A percentile compares a stretch with the other conserved stretches of the same genome.
Conservation (phyloP, 805 yeast species). For the Torulaspora gathmanii region DNA sequence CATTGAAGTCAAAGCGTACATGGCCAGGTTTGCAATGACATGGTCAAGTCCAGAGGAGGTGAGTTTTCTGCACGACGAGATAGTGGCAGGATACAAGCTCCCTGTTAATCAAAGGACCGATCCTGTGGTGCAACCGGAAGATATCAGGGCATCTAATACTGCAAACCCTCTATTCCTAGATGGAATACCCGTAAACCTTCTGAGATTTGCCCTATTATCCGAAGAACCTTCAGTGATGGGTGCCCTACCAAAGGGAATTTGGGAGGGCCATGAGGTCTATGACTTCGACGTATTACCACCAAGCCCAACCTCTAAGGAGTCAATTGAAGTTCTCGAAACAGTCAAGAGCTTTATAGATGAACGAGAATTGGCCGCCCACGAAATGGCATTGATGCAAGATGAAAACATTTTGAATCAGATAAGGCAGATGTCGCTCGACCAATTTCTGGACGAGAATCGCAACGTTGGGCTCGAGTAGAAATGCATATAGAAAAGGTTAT, state of each 20-base stretch:
- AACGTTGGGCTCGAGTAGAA: conserved; percentile 11
- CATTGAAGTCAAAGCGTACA: conserved; percentile 52
- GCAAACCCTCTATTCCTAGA: conserved; percentile 25
- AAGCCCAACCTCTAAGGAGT: conserved; percentile 32
- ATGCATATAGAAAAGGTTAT: neutral
- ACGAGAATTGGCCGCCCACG: conserved; percentile 26
- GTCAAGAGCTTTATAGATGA: conserved; percentile 36
- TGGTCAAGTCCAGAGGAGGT: conserved; percentile 50
- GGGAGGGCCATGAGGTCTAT: conserved; percentile 56
- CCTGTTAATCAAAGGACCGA: neutral
- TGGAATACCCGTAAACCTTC: conserved; percentile 52
- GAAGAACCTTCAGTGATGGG: conserved; percentile 72
- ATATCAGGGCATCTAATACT: neutral
- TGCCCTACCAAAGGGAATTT: conserved; percentile 54
- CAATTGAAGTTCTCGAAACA: conserved; percentile 36
- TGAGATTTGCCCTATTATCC: conserved; percentile 64
- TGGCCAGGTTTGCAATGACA: conserved; percentile 49
- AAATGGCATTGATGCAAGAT: conserved; percentile 33
- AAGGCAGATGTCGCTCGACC: conserved; percentile 32
- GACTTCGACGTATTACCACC: conserved; percentile 79
- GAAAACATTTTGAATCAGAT: conserved; percentile 31
- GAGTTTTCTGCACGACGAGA: conserved; percentile 45
- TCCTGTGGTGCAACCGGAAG: neutral
- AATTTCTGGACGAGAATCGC: conserved; percentile 28
- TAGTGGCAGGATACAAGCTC: conserved; percentile 28